Conservation (phyloP, 495 filamentous ascomycete species). For the Massariosphaeria phaeospora region DNA sequence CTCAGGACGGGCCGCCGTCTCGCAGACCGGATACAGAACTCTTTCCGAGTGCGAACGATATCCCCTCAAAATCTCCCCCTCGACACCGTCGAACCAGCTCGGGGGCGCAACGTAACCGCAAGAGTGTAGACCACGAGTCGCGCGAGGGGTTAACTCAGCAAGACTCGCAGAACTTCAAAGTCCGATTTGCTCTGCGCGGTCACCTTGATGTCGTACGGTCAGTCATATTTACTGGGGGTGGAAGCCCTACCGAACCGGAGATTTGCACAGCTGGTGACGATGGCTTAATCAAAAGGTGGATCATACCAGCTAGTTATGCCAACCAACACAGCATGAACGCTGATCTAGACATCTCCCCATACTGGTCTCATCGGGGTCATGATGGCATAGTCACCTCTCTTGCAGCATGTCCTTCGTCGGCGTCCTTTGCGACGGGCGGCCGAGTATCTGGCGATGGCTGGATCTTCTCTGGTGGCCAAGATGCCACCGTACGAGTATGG, state of each 20-base stretch:
- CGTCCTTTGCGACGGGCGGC: slow-evolving; percentile 82
- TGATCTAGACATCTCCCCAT: slow-evolving; percentile 84
- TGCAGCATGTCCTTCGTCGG: slow-evolving; percentile 76
- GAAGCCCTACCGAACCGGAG: slow-evolving; percentile 89
- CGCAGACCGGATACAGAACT: slow-evolving; percentile 74
- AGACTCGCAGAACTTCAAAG: slow-evolving; percentile 74
- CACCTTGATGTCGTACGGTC: slow-evolving; percentile 91
- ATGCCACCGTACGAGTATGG: slow-evolving; percentile 90
- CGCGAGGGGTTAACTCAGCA: slow-evolving; percentile 43
- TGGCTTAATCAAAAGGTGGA: slow-evolving; percentile 92
- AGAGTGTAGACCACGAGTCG: slow-evolving; percentile 53
- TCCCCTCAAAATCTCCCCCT: slow-evolving; percentile 70
- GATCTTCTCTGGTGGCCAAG: slow-evolving; percentile 96
- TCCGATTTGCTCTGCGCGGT: slow-evolving; percentile 84
- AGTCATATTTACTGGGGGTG: slow-evolving; percentile 92
- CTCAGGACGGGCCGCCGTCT: slow-evolving; percentile 47
- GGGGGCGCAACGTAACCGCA: slow-evolving; percentile 48
- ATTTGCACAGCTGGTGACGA: slow-evolving; percentile 96
- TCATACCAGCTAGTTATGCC: slow-evolving; percentile 75
- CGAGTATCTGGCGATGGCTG: slow-evolving; percentile 84
- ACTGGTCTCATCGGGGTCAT: slow-evolving; percentile 93
- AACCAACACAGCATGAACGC: slow-evolving; percentile 47
- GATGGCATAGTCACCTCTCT: slow-evolving; percentile 81
- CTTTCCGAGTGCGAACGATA: slow-evolving; percentile 77
- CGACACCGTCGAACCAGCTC: slow-evolving; percentile 81